A percentile compares a stretch with the other conserved stretches of the same genome.
Conservation (phyloP, 1,284 basidiomycete species). For the Sporisorium sorghi region DNA sequence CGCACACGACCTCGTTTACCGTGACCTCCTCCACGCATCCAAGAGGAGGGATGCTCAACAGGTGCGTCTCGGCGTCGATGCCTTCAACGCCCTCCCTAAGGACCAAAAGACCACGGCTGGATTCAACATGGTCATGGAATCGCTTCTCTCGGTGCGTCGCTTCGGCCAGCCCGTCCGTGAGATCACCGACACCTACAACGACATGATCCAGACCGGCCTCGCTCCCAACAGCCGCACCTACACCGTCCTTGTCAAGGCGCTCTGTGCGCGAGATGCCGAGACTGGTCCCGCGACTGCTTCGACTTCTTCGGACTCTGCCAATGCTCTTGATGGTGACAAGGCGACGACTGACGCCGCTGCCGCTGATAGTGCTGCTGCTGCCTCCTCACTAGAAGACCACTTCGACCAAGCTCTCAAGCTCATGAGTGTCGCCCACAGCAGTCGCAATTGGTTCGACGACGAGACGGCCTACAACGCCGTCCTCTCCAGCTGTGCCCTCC, state of each 20-base stretch:
- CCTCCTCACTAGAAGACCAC: constrained; percentile 67
- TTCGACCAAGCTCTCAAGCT: constrained; percentile 73
- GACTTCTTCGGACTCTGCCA: background rate
- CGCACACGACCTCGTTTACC: constrained; percentile 31
- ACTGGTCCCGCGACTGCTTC: constrained; percentile 41
- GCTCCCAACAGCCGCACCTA: constrained; percentile 80
- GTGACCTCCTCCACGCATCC: constrained; percentile 17
- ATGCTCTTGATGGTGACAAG: background rate
- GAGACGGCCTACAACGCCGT: constrained; percentile 74
- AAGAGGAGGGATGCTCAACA: constrained; percentile 19
- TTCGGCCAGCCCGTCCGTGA: constrained; percentile 75
- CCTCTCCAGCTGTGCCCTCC: constrained; percentile 76
- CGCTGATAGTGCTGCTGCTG: background rate
- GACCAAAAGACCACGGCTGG: constrained; percentile 66
- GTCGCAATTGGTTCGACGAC: constrained; percentile 69
- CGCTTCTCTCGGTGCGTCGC: constrained; percentile 73
- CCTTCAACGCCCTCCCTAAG: constrained; percentile 59
- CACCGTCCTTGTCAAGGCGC: constrained; percentile 76
- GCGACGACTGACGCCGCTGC: background rate
- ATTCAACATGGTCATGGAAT: constrained; percentile 78
- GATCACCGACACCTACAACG: constrained; percentile 80
- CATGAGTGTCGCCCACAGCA: constrained; percentile 72
- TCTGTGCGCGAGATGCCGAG: constrained; percentile 81
- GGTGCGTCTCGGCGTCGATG: constrained; percentile 31
- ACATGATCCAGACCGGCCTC: constrained; percentile 78